Percentiles rank a stretch among this genome's conserved stretches.
phyloP scores from a whole-genome alignment of 371 early-diverging fungal genomes.

The Mucor saturninus region DNA sequence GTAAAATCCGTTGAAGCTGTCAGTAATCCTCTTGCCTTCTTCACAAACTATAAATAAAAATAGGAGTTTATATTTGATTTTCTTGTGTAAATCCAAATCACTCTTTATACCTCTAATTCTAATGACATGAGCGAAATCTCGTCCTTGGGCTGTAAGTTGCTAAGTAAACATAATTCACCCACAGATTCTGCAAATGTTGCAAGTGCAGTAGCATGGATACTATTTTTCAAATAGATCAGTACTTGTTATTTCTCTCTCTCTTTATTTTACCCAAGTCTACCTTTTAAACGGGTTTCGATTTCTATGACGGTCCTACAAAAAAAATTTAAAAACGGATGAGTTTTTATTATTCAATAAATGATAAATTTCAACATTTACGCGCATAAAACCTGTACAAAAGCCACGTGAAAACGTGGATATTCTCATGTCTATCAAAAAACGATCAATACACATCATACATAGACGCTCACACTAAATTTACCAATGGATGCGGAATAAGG shows the following conservation, averaged over 20 bases:
- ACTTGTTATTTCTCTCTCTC: background rate
- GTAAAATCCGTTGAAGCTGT: slow-evolving; percentile 52
- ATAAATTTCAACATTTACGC: slow-evolving; percentile 32
- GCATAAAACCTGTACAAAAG: slow-evolving; percentile 56
- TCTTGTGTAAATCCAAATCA: no score
- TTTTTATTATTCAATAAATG: background rate
- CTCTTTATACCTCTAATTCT: slow-evolving; percentile 47
- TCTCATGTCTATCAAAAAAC: slow-evolving; percentile 39
- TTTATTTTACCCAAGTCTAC: slow-evolving; percentile 8
- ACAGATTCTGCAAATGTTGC: slow-evolving; percentile 66
- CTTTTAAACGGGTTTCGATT: slow-evolving; percentile 37
- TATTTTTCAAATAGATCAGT: slow-evolving; percentile 7
- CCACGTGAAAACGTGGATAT: slow-evolving; percentile 52
- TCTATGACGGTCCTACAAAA: slow-evolving; percentile 33
- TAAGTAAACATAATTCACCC: slow-evolving; percentile 56
- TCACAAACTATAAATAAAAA: slow-evolving; percentile 39
- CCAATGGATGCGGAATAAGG: slow-evolving; percentile 52
- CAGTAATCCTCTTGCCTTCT: slow-evolving; percentile 52
- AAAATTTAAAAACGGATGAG: background rate
- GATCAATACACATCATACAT: background rate
- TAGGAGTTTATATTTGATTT: background rate
- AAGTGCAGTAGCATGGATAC: slow-evolving; percentile 66
- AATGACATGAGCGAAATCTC: slow-evolving; percentile 49
- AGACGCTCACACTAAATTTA: slow-evolving; percentile 9
- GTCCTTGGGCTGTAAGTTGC: slow-evolving; percentile 43